Base-by-base conservation (phyloP, 2,329 filamentous ascomycete genomes). In the Xylaria sp. region DNA sequence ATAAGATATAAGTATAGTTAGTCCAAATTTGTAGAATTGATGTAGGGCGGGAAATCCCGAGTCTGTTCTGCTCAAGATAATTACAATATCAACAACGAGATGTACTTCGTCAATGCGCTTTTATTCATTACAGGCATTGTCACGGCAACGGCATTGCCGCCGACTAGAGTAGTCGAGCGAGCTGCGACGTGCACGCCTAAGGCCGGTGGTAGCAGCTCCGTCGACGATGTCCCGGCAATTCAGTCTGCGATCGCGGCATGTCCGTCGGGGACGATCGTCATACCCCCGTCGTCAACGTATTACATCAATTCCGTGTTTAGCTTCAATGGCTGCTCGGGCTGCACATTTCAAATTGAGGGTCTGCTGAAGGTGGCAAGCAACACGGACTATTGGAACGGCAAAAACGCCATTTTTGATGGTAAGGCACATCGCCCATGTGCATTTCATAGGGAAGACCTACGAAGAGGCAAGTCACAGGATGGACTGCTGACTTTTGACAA, bases 211-310 rank as follows among this genome's bases (percentile, higher is more conserved):
- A 68, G 66, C 49, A 45, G 59, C 33, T 63, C 63, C 5, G 22
- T 62, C 36, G 66, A 68, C 25, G 66, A 68, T 47, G 66, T 68
- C n/a, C 66, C 66, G 31, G 62, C 66, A 2, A 68, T 68, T n/a
- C 62, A 66, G 11, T 66, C 63, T 0, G 66, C 63, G 1, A 66
- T 66, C 17, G 63, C 63, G 27, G 63, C 58, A 10, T 66, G 66
- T 53, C 63, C 63, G n/a, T 66, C 63, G 11, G 66, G 63, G 0
- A 68, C 63, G 4, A 68, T 68, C 47, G 63, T 68, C 22, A 68
- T 68, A n/a, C 63, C 63, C 11, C 44, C 59, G 1, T 47, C 31
- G 15, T 50, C 58, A 1, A 68, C 63, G 17, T 68, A 68, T 7
- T 55, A 68, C 36, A 29, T 68, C 66, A 66, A 68, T 15, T 66